Base-by-base conservation (phyloP, 2,329 filamentous ascomycete species). In the Cucurbitaria berberidis region DNA sequence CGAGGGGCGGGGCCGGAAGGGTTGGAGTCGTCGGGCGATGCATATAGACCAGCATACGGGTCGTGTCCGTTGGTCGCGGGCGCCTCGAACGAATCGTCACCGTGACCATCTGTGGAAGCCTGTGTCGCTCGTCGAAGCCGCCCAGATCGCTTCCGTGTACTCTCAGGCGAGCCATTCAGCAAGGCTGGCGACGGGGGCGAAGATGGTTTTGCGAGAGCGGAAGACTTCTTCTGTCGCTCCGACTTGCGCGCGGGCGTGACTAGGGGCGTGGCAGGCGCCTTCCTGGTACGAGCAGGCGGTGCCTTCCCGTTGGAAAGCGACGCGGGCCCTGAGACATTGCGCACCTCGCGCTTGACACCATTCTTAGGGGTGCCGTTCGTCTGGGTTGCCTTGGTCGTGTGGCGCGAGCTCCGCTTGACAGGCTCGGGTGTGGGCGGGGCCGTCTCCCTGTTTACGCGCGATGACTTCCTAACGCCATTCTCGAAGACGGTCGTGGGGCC, bases 401-500 rank as follows among this genome's bases (percentile, higher is more conserved):
- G 57, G 29, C 68, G 65, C 44, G 64, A 61, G 42, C 49, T 62
- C 32, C 65, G 67, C 59, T 68, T 72, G 58, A 79, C 79, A 35
- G 78, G 77, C 29, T 78, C 79, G 39, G 77, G 77, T 39, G 81
- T 80, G 13, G 82, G 81, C 18, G 83, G 68, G 18, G 71, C 62
- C 18, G 65, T 51, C 1, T 73, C 70, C 40, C 58, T 65, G 64
- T 82, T 84, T 47, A 84, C 82, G 63, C 86, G 78, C 43, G 84
- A 82, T 39, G 86, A 88, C 72, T 84, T 85, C 54, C 86, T 79
- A 60, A 81, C 81, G 34, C 86, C 86, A 69, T 84, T 82, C 70
- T 85, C 81, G 40, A 89, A 84, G 72, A 96, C 93, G 0, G 90
- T 89, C 3, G 93, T 95, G 19, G 95, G 95, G 0, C 95, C 95